Evolutionary conservation across 345 rosid genomes (phyloP), one percentile per base, ranked within the genome.

Genomic region (Luvunga scandens): DNA sequence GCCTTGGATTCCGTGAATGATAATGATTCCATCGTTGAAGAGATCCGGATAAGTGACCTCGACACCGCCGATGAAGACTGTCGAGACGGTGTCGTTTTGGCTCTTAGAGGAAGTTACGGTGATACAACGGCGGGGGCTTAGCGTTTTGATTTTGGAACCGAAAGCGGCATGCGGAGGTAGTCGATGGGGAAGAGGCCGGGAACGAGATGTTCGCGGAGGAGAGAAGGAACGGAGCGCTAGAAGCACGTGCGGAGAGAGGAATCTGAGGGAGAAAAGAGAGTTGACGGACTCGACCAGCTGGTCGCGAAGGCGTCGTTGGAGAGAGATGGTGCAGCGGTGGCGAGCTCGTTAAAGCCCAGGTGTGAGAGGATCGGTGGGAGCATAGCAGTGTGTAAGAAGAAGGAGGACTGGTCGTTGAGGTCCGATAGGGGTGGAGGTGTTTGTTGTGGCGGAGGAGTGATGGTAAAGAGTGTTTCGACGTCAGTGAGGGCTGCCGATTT

Each of bases 171-270:
- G 5, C 81, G 86, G 80, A 88, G 94, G 78, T 91, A 91, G 63
- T 81, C 78, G 68, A 81, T 76, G 64, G 89, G 75, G 82, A 85
- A 89, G 66, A 89, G 89, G 39, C 92, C 91, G 1, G 92, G 92
- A 71, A 91, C 89, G 28, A 89, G 79, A 87, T 89, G 91, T 75
- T 91, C 92, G 12, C 86, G 88, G 83, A 91, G 92, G 75, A 91
- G 84, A 64, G 78, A 76, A 4, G 86, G 83, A 18, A 76, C 67
- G 18, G 89, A 85, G 80, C 92, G 87, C 28, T 89, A 84, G 66
- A 50, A 45, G 76, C 92, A 89, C 0, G 90, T 71, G 24, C 81
- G 78, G 82, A 89, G 61, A 21, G 92, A 86, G 69, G 91, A 78
- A 64, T 88, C 91, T 7, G 89, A 83, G 18, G 94, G 88, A 66